A percentile compares a stretch with the other conserved stretches of the same genome.
These are phyloP conservation scores for Pelomyxa schiedti DNA, from an alignment of 78 protist genomes.

Conservation along the genomic window DNA sequence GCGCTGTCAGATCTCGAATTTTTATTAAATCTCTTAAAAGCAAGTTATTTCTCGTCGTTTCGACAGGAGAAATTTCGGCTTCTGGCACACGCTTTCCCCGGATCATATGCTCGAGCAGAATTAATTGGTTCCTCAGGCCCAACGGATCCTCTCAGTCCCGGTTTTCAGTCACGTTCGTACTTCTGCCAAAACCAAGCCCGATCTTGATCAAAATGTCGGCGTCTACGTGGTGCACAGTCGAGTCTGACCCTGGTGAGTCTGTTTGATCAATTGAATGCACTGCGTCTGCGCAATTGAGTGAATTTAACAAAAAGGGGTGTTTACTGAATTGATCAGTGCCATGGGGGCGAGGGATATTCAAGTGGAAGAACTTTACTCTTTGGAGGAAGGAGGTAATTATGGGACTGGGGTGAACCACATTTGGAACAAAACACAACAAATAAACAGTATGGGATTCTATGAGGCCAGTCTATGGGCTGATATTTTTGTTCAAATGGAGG, in stretches of 20 bases:
- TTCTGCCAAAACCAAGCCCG: too few relatives aligned
- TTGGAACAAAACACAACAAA: background rate
- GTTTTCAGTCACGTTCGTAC: too few relatives aligned
- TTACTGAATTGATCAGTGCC: slow-evolving; percentile 77
- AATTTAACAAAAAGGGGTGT: slow-evolving; percentile 62
- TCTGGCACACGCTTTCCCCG: too few relatives aligned
- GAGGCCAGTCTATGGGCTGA: slow-evolving; percentile 75
- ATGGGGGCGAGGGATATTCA: slow-evolving; percentile 86
- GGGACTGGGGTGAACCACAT: slow-evolving; percentile 9
- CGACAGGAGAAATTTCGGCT: too few relatives aligned
- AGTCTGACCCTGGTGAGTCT: slow-evolving; percentile 49
- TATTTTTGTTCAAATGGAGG: slow-evolving; percentile 86
- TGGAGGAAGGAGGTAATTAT: slow-evolving; percentile 59
- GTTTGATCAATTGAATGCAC: background rate
- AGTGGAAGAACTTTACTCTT: slow-evolving; percentile 80
- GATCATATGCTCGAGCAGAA: too few relatives aligned
- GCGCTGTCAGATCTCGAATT: too few relatives aligned
- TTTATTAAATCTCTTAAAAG: too few relatives aligned
- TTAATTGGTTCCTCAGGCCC: too few relatives aligned
- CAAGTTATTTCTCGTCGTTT: too few relatives aligned
- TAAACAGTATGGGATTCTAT: background rate
- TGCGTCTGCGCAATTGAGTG: background rate
- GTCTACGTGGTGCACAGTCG: slow-evolving; percentile 63
- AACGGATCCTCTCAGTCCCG: too few relatives aligned
- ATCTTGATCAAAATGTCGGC: too few relatives aligned